A percentile compares a stretch with the other conserved stretches of the same genome.
phyloP scores from a whole-genome alignment of 129 eudicot species.

The Calendula officinalis region DNA sequence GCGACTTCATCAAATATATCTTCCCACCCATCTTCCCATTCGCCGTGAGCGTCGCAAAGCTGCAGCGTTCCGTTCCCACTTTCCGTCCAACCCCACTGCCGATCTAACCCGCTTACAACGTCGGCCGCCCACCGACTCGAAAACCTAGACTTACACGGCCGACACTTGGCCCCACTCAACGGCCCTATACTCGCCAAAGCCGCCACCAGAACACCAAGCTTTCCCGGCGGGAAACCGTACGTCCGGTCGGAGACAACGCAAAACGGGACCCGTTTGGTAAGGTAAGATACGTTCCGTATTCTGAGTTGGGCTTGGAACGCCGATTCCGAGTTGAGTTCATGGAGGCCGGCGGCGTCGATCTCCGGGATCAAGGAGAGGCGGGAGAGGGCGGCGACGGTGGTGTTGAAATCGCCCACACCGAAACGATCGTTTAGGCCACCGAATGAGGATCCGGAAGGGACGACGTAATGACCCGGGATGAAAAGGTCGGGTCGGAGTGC shows the following conservation, averaged over 20 bases:
- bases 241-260: slow-evolving; percentile 73
- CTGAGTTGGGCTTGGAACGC: slow-evolving; percentile 68
- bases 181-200: slow-evolving; percentile 65
- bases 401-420: slow-evolving; percentile 64
- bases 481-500: slow-evolving; percentile 51
- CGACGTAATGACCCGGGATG: slow-evolving; percentile 59
- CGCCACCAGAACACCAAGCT: slow-evolving; percentile 76
- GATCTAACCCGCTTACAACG: slow-evolving; percentile 39
- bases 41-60: slow-evolving; percentile 66
- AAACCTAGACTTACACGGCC: not conserved
- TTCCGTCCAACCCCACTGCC: slow-evolving; percentile 84
- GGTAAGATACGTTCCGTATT: slow-evolving; percentile 31
- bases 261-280: slow-evolving; percentile 53
- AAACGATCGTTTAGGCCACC: slow-evolving; percentile 89
- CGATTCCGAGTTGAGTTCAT: slow-evolving; percentile 58
- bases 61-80: slow-evolving; percentile 44
- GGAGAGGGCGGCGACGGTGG: slow-evolving; percentile 58
- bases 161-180: not conserved
- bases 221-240: slow-evolving; percentile 62
- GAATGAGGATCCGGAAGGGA: slow-evolving; percentile 84
- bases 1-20: slow-evolving; percentile 47
- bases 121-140: not conserved
- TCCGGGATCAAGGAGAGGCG: slow-evolving; percentile 60
- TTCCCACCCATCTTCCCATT: slow-evolving; percentile 93
- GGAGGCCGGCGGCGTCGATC: slow-evolving; percentile 44